Base-by-base conservation (phyloP, 169 alveolate species). In the Plasmodium adleri region DNA sequence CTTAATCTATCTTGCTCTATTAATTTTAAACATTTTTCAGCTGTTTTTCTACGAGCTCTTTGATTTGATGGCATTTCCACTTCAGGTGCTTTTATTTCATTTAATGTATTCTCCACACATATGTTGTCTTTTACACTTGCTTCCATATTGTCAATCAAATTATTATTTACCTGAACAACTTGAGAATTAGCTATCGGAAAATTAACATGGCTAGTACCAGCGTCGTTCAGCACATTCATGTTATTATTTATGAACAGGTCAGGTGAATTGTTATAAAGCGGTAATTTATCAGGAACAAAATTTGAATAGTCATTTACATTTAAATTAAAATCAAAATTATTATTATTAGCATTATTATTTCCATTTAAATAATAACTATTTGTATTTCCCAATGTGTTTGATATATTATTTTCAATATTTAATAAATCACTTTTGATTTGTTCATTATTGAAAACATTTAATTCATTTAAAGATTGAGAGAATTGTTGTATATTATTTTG, bases 31-130 rank as follows among this genome's bases (percentile, higher is more conserved):
- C 92, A 86, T 58, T 72, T 86, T 52, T 60, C 56, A 24, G 92
- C 92, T 8, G 92, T 86, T 86, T 86, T 86, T 45, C 92, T 28
- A 1, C 92, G 92, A 26, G 20, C 92, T n/a, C 92, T 59, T 86
- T 86, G 92, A 72, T 54, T 68, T 47, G 90, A 17, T 49, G 67
- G n/a, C 7, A 32, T 5, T 4, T 50, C 71, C 15, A 72, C 59
- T 58, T 80, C 50, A 68, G 72, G 32, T 22, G 9, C 22, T 43
- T 52, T 74, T 47, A 49, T 49, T 17, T 52, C 72, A 32, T 32
- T 32, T 9, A 7, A 43, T 17, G 50, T 63, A 28, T 43, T 43
- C 28, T n/a, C 67, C 67, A 58, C 24, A 17, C 45, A 5, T 3
- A 22, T 22, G 22, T 50, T 47, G 45, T 6, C 10, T 74, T 59